A percentile compares a stretch with the other conserved stretches of the same genome.
Conservation (phyloP, 179 eudicot genomes). For the Spinacia oleracea region DNA sequence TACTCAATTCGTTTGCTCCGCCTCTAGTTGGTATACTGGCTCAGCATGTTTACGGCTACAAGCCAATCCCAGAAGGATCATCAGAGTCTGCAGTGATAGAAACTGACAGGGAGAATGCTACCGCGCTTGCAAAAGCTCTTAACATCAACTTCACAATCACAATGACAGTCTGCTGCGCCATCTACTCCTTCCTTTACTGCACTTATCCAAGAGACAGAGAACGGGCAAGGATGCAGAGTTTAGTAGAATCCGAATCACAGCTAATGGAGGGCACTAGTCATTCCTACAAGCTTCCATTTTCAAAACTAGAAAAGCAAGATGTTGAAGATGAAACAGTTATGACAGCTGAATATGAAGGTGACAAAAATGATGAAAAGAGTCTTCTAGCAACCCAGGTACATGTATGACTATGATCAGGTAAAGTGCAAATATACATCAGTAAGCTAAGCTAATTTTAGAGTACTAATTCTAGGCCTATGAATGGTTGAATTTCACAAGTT, state of each 20-base stretch:
- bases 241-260: slow-evolving; percentile 54
- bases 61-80: slow-evolving; percentile 53
- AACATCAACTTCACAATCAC: slow-evolving; percentile 64
- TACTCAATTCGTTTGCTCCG: slow-evolving; percentile 76
- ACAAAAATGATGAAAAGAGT: slow-evolving; percentile 23
- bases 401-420: background rate
- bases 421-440: background rate
- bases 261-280: slow-evolving; percentile 23
- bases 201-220: slow-evolving; percentile 77
- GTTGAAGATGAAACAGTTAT: background rate
- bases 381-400: slow-evolving; percentile 16
- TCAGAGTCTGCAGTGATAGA: slow-evolving; percentile 39
- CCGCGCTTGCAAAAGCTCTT: slow-evolving; percentile 69
- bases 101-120: slow-evolving; percentile 67
- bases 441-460: background rate
- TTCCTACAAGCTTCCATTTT: background rate
- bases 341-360: background rate
- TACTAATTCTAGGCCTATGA: background rate
- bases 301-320: background rate
- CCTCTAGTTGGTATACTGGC: slow-evolving; percentile 71
- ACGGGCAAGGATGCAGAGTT: slow-evolving; percentile 54
- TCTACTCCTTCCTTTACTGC: slow-evolving; percentile 68
- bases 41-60: slow-evolving; percentile 65
- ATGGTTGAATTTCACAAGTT: background rate
- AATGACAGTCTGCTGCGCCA: slow-evolving; percentile 51